Percentiles rank a stretch among this genome's conserved stretches.
These are phyloP conservation scores for Fusarium fracticaudum DNA, from an alignment of 2,329 filamentous ascomycete species.

Conservation along the genomic window DNA sequence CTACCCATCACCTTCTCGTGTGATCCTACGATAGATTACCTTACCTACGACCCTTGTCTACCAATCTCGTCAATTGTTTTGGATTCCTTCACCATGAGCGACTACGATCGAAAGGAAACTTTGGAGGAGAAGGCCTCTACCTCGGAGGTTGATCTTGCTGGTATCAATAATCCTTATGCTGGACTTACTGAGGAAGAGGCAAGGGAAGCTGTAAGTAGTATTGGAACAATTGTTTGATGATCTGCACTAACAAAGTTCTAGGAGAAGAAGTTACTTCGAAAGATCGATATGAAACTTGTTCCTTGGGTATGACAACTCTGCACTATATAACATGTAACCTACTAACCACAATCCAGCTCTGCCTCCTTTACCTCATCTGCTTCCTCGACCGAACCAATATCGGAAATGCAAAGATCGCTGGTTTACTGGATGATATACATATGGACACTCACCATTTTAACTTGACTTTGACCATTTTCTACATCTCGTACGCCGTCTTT, in stretches of 20 bases:
- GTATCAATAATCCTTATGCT: constrained; percentile 60
- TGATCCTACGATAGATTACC: constrained; percentile 3
- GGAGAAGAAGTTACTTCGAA: constrained; percentile 71
- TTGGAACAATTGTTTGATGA: background rate
- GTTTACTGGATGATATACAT: constrained; percentile 64
- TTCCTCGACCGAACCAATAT: constrained; percentile 84
- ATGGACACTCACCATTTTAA: constrained; percentile 77
- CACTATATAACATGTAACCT: background rate
- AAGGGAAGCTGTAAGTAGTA: constrained; percentile 64
- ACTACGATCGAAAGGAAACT: constrained; percentile 45
- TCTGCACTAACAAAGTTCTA: constrained; percentile 44
- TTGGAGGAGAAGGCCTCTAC: constrained; percentile 45
- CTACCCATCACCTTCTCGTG: constrained; percentile 10
- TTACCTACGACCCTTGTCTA: background rate
- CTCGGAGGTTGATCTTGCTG: constrained; percentile 41
- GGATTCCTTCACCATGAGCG: constrained; percentile 44
- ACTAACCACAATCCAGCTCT: constrained; percentile 56
- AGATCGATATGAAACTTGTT: constrained; percentile 68
- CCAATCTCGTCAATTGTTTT: background rate
- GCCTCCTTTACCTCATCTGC: constrained; percentile 76
- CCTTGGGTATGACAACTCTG: constrained; percentile 58
- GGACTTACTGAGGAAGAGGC: constrained; percentile 71
- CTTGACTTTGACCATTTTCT: constrained; percentile 81
- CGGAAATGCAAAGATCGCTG: constrained; percentile 72
- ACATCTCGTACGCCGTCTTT: constrained; percentile 83